phyloP scores from a whole-genome alignment of 495 filamentous ascomycete genomes.

The Lasiosphaeria ovina region DNA sequence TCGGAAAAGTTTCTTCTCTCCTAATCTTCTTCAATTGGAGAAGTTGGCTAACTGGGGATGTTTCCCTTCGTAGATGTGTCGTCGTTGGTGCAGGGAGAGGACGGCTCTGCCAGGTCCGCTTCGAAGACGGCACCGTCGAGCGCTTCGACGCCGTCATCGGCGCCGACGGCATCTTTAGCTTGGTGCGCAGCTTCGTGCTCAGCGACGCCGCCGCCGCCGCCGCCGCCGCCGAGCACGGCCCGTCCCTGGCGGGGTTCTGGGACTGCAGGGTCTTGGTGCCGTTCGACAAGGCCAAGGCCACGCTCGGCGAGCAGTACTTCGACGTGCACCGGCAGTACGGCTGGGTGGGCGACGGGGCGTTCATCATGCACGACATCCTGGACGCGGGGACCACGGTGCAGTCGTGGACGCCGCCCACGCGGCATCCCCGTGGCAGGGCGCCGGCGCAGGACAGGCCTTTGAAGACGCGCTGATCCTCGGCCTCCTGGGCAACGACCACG shows the following conservation, averaged over 20 bases:
- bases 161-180: slow-evolving; percentile 30
- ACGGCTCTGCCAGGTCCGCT: neutral
- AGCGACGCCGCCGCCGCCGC: neutral
- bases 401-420: slow-evolving; percentile 46
- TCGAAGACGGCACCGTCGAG: slow-evolving; percentile 18
- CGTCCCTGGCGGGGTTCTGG: slow-evolving; percentile 21
- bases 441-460: slow-evolving; percentile 3
- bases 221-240: slow-evolving; percentile 10
- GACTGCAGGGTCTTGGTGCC: slow-evolving; percentile 18
- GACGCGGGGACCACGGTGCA: slow-evolving; percentile 17
- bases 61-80: too few relatives aligned
- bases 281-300: slow-evolving; percentile 15
- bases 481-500: neutral
- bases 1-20: too few relatives aligned
- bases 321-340: slow-evolving; percentile 18
- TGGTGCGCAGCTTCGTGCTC: slow-evolving; percentile 20
- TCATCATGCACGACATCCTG: slow-evolving; percentile 16
- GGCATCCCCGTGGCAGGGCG: slow-evolving; percentile 35
- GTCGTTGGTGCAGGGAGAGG: neutral
- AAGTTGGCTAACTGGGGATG: too few relatives aligned
- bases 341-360: slow-evolving; percentile 24
- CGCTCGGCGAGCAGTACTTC: slow-evolving; percentile 18
- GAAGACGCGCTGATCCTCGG: slow-evolving; percentile 8
- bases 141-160: slow-evolving; percentile 29
- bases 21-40: too few relatives aligned